Percentiles rank a stretch among this genome's conserved stretches.
phyloP scores from a whole-genome alignment of 2,329 filamentous ascomycete genomes.

The Microcyclosporella mali region DNA sequence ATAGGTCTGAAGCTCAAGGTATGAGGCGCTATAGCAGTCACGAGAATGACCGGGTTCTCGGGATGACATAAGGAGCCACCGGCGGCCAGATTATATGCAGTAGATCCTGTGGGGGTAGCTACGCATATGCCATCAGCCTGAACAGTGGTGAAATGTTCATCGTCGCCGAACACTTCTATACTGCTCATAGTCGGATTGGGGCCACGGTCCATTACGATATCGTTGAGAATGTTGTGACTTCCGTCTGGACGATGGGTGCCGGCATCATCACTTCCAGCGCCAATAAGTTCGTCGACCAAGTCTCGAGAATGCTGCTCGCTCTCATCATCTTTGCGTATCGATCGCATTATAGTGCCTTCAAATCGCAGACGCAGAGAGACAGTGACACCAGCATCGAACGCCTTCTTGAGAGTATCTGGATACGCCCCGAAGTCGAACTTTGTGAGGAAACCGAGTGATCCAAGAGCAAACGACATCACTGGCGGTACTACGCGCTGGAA shows the following conservation, averaged over 20 bases:
- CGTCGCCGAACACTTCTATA: constrained; percentile 87
- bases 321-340: constrained; percentile 45
- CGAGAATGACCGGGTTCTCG: constrained; percentile 90
- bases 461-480: constrained; percentile 82
- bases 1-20: constrained; percentile 95
- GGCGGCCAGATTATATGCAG: constrained; percentile 90
- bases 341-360: constrained; percentile 89
- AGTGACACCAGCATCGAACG: constrained; percentile 77
- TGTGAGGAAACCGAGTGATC: constrained; percentile 88
- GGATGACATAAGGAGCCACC: constrained; percentile 94
- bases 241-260: constrained; percentile 79
- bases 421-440: constrained; percentile 89
- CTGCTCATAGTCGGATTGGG: constrained; percentile 92
- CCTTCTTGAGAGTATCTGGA: constrained; percentile 59
- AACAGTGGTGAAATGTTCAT: constrained; percentile 90
- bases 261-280: constrained; percentile 75
- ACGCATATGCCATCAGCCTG: constrained; percentile 91
- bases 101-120: constrained; percentile 88
- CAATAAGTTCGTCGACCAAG: constrained; percentile 83
- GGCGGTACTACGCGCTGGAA: constrained; percentile 95
- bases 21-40: constrained; percentile 91
- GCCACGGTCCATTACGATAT: constrained; percentile 91
- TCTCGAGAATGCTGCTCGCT: constrained; percentile 47
- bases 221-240: constrained; percentile 87
- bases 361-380: constrained; percentile 84